Evolutionary conservation across 441 rosid genomes (phyloP).

Genomic region (Arabidopsis hybrid): DNA sequence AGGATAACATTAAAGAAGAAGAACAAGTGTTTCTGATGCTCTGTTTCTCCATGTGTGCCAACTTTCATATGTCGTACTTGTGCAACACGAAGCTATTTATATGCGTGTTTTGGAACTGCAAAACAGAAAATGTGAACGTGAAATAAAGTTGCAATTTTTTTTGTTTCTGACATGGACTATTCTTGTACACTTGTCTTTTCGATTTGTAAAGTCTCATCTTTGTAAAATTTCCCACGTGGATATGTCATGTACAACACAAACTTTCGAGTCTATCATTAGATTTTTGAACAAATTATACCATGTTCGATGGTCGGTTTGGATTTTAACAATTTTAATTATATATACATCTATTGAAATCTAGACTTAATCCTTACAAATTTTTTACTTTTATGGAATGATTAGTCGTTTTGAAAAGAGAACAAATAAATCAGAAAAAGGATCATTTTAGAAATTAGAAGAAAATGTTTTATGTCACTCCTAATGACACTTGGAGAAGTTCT

Average conservation of each 20-base stretch:
- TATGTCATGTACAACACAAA: slow-evolving; percentile 41
- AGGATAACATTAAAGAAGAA: slow-evolving; percentile 30
- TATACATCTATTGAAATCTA: not conserved
- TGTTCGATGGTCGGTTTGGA: slow-evolving; percentile 38
- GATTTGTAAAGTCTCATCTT: slow-evolving; percentile 30
- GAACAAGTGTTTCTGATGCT: slow-evolving; percentile 31
- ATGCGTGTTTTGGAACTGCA: slow-evolving; percentile 20
- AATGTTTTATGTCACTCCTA: slow-evolving; percentile 1
- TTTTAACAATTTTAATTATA: too few relatives aligned
- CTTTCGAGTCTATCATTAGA: slow-evolving; percentile 32
- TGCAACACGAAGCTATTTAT: slow-evolving; percentile 26
- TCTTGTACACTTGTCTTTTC: slow-evolving; percentile 30
- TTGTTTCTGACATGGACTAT: slow-evolving; percentile 34
- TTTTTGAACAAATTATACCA: slow-evolving; percentile 17
- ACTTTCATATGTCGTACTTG: slow-evolving; percentile 23
- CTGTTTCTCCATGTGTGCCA: slow-evolving; percentile 44
- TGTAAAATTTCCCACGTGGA: slow-evolving; percentile 37
- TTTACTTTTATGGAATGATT: not conserved
- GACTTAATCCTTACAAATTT: not conserved
- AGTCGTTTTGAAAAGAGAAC: not conserved
- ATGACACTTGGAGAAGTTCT: slow-evolving; percentile 44
- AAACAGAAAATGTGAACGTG: slow-evolving; percentile 27
- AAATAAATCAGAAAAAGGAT: not conserved
- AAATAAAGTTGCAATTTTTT: slow-evolving; percentile 39
- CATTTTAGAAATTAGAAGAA: not conserved